Conservation (phyloP, 306 rosid genomes). For the Vicia faba region DNA sequence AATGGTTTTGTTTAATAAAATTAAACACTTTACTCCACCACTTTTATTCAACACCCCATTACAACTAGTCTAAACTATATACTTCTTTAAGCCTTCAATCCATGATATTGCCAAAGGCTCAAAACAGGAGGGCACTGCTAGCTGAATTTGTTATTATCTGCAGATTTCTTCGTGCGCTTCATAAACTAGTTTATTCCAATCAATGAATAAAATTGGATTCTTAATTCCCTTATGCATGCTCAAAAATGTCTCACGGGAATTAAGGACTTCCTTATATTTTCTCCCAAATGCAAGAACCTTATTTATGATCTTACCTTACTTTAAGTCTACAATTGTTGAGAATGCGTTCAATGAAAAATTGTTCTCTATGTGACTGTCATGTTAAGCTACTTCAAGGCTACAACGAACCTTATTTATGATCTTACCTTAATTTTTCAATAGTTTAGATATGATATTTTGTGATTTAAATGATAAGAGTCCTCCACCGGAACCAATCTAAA, state of each 20-base stretch:
- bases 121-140: not conserved
- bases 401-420: no score
- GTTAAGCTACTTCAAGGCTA: not conserved
- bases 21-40: no score
- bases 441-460: not conserved
- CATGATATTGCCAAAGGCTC: not conserved
- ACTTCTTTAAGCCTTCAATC: not conserved
- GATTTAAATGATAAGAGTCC: not conserved
- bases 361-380: not conserved
- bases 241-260: not conserved
- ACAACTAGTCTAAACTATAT: no score
- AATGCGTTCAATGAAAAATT: not conserved
- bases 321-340: not conserved
- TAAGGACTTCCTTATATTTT: not conserved
- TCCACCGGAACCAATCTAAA: not conserved
- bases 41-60: no score
- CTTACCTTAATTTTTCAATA: no score
- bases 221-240: not conserved
- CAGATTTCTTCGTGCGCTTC: not conserved
- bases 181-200: no score
- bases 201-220: not conserved
- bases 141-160: no score
- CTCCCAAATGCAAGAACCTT: not conserved
- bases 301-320: not conserved
- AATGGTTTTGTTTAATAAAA: no score